phyloP scores from a whole-genome alignment of 2,329 filamentous ascomycete genomes.

The Tricladium varicosporioides region DNA sequence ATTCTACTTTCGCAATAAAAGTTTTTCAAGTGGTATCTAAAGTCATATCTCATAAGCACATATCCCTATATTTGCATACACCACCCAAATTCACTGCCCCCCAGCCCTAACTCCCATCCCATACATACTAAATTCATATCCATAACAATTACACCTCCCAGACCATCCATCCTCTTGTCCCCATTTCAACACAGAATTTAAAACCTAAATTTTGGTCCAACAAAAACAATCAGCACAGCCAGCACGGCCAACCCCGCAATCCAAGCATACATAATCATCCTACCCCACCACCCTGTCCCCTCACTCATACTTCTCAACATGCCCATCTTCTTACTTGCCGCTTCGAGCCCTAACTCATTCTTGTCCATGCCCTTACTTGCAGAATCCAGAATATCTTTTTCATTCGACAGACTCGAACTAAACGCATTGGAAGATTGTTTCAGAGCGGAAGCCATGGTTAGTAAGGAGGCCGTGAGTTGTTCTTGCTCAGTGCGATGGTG shows the following conservation, averaged over 20 bases:
- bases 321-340: conserved; percentile 75
- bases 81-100: neutral
- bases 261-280: conserved; percentile 80
- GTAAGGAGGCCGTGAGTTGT: conserved; percentile 74
- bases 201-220: conserved; percentile 85
- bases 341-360: conserved; percentile 73
- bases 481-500: conserved; percentile 82
- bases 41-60: neutral
- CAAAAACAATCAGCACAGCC: conserved; percentile 76
- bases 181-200: conserved; percentile 37
- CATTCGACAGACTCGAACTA: conserved; percentile 65
- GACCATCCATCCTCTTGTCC: neutral
- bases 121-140: neutral
- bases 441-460: conserved; percentile 74
- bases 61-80: neutral
- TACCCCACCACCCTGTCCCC: conserved; percentile 81
- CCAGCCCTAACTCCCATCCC: conserved; percentile 1
- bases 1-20: neutral
- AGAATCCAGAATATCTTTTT: conserved; percentile 68
- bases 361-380: conserved; percentile 75
- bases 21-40: neutral
- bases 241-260: conserved; percentile 80
- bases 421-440: conserved; percentile 75
- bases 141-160: neutral
- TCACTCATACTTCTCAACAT: conserved; percentile 77